phyloP scores from a whole-genome alignment of 371 early-diverging fungal genomes.

The Apophysomyces trapeziformis region DNA sequence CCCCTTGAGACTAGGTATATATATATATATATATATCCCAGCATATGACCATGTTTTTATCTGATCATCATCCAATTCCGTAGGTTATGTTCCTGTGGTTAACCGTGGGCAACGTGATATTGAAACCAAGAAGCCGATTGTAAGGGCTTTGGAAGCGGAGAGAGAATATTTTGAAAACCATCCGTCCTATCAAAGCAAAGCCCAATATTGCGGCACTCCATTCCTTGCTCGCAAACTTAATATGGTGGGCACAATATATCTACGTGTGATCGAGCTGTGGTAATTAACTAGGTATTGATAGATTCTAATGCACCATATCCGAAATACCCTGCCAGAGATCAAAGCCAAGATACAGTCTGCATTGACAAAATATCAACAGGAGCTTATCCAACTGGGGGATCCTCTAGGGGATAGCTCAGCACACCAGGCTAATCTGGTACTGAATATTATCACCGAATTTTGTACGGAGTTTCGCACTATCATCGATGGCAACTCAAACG shows the following conservation, averaged over 20 bases:
- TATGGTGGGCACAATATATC: constrained; percentile 59
- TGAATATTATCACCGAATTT: constrained; percentile 97
- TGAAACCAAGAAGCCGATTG: constrained; percentile 88
- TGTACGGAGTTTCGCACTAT: constrained; percentile 92
- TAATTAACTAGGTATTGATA: constrained; percentile 23
- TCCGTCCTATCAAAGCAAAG: constrained; percentile 91
- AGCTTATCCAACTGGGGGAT: constrained; percentile 90
- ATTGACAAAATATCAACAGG: constrained; percentile 82
- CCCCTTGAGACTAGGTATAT: constrained; percentile 88
- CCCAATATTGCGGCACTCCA: constrained; percentile 98
- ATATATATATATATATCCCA: not conserved
- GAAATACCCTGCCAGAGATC: constrained; percentile 95
- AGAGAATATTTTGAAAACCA: constrained; percentile 93
- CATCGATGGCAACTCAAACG: constrained; percentile 93
- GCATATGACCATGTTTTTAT: no score
- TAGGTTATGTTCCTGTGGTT: constrained; percentile 93
- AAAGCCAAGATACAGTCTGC: constrained; percentile 92
- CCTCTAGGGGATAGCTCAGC: constrained; percentile 71
- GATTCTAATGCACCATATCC: constrained; percentile 98
- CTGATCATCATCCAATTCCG: not conserved
- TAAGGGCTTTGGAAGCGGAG: constrained; percentile 88
- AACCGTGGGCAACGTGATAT: constrained; percentile 98
- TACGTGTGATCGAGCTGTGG: not conserved
- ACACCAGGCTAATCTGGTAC: constrained; percentile 79
- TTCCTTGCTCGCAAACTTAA: constrained; percentile 96